Evolutionary conservation across 768 basidiomycete species (phyloP).

Genomic region (Rhizopogon vulgaris): DNA sequence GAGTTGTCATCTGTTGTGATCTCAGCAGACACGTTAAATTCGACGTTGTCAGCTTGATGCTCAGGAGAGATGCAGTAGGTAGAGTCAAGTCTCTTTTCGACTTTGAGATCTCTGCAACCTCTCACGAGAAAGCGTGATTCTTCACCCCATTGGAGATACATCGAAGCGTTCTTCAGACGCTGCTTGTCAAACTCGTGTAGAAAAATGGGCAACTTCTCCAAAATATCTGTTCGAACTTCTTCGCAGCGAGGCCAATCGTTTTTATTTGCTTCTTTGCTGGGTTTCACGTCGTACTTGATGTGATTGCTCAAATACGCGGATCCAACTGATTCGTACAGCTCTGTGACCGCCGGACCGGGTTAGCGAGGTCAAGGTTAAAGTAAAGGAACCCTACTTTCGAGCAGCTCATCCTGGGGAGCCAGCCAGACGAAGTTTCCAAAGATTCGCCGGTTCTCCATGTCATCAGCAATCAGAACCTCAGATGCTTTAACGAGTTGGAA

Average conservation of each 20-base stretch:
- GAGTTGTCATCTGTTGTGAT: conserved; percentile 36
- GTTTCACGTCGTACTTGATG: conserved; percentile 66
- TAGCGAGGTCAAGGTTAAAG: not conserved
- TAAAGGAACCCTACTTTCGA: conserved; percentile 57
- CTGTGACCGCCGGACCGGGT: conserved; percentile 24
- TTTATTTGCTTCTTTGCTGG: conserved; percentile 37
- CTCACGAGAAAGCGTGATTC: conserved; percentile 58
- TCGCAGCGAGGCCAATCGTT: conserved; percentile 21
- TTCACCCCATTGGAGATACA: conserved; percentile 52
- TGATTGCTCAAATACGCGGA: conserved; percentile 61
- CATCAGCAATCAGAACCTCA: conserved; percentile 76
- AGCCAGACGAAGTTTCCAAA: conserved; percentile 68
- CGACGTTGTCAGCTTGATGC: not conserved
- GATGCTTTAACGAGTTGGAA: conserved; percentile 62
- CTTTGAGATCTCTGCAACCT: conserved; percentile 51
- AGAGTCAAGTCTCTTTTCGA: conserved; percentile 51
- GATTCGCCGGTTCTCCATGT: conserved; percentile 64
- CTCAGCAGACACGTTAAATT: conserved; percentile 51
- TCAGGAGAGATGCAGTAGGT: conserved; percentile 21
- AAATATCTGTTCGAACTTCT: conserved; percentile 51
- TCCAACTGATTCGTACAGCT: conserved; percentile 69
- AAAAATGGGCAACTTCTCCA: conserved; percentile 81
- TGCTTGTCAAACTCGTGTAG: conserved; percentile 75
- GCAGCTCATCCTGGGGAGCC: conserved; percentile 79
- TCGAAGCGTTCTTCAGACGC: conserved; percentile 36